Base-by-base conservation (phyloP, 2,329 filamentous ascomycete genomes). In the Talaromyces sp. region DNA sequence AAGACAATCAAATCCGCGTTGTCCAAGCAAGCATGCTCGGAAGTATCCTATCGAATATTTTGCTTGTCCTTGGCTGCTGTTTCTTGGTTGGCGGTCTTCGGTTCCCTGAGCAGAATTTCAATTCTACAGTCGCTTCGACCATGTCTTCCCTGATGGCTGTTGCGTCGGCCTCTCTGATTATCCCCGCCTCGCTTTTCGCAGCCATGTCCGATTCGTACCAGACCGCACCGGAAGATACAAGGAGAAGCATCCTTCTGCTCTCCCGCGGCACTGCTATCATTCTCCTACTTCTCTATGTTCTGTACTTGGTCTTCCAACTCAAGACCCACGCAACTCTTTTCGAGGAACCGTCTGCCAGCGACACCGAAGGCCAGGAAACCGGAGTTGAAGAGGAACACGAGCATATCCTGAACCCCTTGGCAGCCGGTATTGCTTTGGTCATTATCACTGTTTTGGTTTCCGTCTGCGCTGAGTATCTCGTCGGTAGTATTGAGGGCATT, bases 11-110 rank as follows among this genome's bases (percentile, higher is more conserved):
- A 80, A 96, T 97, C 74, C 89, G 94, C 72, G 93, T 98, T 69
- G 94, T 98, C n/a, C 95, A 98, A 80, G 91, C 94, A 22, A 96
- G 92, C 69, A 98, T 98, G 93, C 88, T 98, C 38, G 94, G 95
- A 58, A 96, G 91, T 73, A 96, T 98, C 71, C 84, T 98, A 45
- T 97, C 94, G 69, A 98, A 98, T 78, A 89, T 97, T 69, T 85
- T 98, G 7, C 87, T 98, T 25, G 94, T 93, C 56, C 85, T 93
- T 75, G 90, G 90, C 71, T 91, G 91, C 84, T 92, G 90, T 78
- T 92, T 92, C 80, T 82, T 93, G 69, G 85, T 91, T 64, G 91
- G 91, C 64, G 91, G 91, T 36, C 80, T 92, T 67, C 83, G 84
- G 68, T 87, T 88, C 79, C 84, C 84, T 53, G 89, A 94, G 76